Conservation (phyloP, 306 rosid genomes). For the Mimosa bimucronata region DNA sequence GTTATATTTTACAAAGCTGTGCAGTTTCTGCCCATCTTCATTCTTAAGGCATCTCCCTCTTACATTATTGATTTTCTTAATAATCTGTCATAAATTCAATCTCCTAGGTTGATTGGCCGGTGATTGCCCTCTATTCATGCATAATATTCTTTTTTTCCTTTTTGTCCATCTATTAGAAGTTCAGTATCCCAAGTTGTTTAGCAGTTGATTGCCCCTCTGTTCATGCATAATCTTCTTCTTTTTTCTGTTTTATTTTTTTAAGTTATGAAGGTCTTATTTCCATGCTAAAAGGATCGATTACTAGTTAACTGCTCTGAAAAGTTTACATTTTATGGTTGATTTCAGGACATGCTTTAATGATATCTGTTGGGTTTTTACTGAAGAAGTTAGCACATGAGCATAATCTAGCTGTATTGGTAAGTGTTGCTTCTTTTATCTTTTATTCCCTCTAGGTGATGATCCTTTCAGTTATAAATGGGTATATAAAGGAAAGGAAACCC, state of each 20-base stretch:
- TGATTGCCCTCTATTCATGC: not conserved
- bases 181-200: constrained; percentile 6
- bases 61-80: constrained; percentile 12
- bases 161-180: constrained; percentile 14
- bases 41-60: constrained; percentile 12
- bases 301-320: constrained; percentile 21
- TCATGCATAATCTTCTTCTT: constrained; percentile 28
- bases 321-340: constrained; percentile 40
- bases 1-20: constrained; percentile 12
- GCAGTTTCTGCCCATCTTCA: constrained; percentile 28
- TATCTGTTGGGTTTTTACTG: constrained; percentile 77
- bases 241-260: not conserved
- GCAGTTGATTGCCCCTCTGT: constrained; percentile 4
- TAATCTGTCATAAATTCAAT: constrained; percentile 21
- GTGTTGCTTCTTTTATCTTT: constrained; percentile 38
- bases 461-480: constrained; percentile 13
- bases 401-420: constrained; percentile 75
- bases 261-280: constrained; percentile 15
- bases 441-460: constrained; percentile 23
- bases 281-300: not conserved
- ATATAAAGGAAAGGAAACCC: constrained; percentile 5
- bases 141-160: constrained; percentile 14
- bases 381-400: constrained; percentile 86
- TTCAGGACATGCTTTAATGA: constrained; percentile 85
- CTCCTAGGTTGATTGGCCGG: constrained; percentile 6